These are phyloP conservation scores for Penicillium hesseltinei DNA, from an alignment of 2,329 filamentous ascomycete genomes.

Conservation along the genomic window DNA sequence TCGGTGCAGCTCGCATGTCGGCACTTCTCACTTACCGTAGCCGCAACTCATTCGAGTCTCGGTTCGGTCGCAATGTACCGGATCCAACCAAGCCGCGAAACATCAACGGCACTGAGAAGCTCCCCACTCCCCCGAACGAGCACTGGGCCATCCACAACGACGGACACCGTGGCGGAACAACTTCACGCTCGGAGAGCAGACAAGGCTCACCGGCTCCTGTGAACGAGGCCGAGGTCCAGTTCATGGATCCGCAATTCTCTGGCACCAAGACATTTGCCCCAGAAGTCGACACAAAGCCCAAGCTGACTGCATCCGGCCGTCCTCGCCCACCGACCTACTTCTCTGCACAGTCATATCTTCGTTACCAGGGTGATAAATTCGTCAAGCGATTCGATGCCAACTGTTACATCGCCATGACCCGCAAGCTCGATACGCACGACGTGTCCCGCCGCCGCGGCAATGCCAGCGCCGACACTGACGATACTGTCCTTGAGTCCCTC, in stretches of 20 bases:
- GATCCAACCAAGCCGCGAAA: conserved; percentile 80
- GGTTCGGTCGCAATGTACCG: conserved; percentile 89
- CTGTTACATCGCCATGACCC: conserved; percentile 97
- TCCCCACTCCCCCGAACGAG: conserved; percentile 62
- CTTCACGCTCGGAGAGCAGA: conserved; percentile 47
- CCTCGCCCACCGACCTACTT: conserved; percentile 76
- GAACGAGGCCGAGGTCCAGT: conserved; percentile 34
- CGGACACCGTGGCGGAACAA: conserved; percentile 65
- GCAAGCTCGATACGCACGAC: conserved; percentile 96
- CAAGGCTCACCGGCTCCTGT: conserved; percentile 27
- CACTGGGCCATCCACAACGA: conserved; percentile 83
- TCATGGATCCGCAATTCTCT: conserved; percentile 68
- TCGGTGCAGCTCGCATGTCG: conserved; percentile 94
- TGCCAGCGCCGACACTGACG: conserved; percentile 37
- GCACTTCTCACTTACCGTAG: conserved; percentile 94
- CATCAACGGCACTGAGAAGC: conserved; percentile 66
- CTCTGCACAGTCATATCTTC: conserved; percentile 93
- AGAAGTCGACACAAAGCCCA: conserved; percentile 27
- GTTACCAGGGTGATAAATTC: conserved; percentile 95
- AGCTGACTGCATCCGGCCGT: conserved; percentile 22
- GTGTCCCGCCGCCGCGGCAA: conserved; percentile 71
- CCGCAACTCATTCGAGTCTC: conserved; percentile 92
- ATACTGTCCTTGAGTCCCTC: conserved; percentile 69
- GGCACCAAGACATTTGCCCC: conserved; percentile 58
- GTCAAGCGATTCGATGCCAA: conserved; percentile 97